A percentile compares a stretch with the other conserved stretches of the same genome.
phyloP scores from a whole-genome alignment of 1,284 basidiomycete species.

The Microbotryomycetes sp. region DNA sequence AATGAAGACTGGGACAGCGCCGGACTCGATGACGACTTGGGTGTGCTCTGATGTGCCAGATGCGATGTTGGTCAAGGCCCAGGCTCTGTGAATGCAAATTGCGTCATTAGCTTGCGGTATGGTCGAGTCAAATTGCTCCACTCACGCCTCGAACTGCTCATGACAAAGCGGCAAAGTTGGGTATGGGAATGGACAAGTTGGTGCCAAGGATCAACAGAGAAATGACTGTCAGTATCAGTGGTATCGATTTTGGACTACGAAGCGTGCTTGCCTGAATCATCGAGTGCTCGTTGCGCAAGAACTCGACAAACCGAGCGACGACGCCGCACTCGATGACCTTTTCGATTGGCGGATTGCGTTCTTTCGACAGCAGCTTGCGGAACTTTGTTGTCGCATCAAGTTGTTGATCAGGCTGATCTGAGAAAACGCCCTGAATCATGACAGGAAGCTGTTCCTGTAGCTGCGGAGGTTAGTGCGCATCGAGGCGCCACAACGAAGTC shows the following conservation, averaged over 20 bases:
- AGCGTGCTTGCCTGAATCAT: constrained; percentile 74
- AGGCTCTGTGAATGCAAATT: constrained; percentile 63
- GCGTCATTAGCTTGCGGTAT: no score
- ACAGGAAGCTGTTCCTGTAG: constrained; percentile 64
- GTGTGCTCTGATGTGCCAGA: constrained; percentile 98
- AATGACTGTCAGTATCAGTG: constrained; percentile 18
- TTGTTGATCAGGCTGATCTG: constrained; percentile 82
- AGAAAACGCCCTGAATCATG: constrained; percentile 91
- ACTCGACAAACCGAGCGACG: constrained; percentile 94
- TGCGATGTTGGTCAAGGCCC: constrained; percentile 99
- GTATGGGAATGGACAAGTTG: no score
- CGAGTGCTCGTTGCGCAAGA: constrained; percentile 76
- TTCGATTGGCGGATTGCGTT: constrained; percentile 99
- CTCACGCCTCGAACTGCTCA: not conserved
- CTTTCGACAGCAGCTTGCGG: constrained; percentile 96
- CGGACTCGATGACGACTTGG: constrained; percentile 90
- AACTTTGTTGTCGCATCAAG: constrained; percentile 92
- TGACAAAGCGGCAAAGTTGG: no score
- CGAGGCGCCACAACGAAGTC: not conserved
- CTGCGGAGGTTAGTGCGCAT: constrained; percentile 45
- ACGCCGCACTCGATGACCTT: constrained; percentile 97
- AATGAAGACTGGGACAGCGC: constrained; percentile 97
- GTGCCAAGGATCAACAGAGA: not conserved
- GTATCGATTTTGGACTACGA: constrained; percentile 1
- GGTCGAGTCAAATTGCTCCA: not conserved